A percentile compares a stretch with the other conserved stretches of the same genome.
Conservation (phyloP, 345 rosid species). For the Syzygium aromaticum region DNA sequence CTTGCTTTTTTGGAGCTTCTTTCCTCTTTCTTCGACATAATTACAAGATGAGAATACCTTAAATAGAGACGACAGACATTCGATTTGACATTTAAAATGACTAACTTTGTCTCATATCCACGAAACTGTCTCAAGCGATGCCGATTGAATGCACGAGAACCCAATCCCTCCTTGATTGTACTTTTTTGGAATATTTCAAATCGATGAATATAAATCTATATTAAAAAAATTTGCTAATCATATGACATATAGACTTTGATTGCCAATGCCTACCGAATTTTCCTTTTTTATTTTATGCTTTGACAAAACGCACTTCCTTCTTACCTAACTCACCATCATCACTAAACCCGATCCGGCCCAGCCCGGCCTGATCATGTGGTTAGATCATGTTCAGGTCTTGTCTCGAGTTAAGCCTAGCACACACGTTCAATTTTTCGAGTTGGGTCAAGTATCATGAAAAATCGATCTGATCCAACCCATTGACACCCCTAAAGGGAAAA, state of each 20-base stretch:
- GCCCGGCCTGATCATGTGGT: no score
- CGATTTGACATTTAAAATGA: rapidly evolving
- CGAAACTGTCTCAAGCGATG: rapidly evolving
- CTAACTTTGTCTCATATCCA: not conserved
- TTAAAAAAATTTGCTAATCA: not conserved
- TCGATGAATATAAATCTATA: not conserved
- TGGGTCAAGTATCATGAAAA: no score
- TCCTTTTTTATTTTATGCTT: not conserved
- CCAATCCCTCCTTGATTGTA: not conserved
- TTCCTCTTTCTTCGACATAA: not conserved
- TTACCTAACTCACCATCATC: not conserved
- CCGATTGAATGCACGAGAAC: not conserved
- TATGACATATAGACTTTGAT: rapidly evolving
- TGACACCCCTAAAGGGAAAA: not conserved
- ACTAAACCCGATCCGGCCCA: rapidly evolving
- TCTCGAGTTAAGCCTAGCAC: no score
- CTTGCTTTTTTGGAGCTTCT: not conserved
- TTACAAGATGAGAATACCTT: not conserved
- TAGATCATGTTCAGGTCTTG: no score
- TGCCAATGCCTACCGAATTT: not conserved
- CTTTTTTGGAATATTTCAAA: not conserved
- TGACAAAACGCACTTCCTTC: not conserved
- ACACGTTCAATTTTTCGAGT: no score
- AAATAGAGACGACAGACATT: not conserved
- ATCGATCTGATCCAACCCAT: no score